Percentiles rank a stretch among this genome's conserved stretches.
phyloP scores from a whole-genome alignment of 495 filamentous ascomycete species.

The Cladorrhinum samala region DNA sequence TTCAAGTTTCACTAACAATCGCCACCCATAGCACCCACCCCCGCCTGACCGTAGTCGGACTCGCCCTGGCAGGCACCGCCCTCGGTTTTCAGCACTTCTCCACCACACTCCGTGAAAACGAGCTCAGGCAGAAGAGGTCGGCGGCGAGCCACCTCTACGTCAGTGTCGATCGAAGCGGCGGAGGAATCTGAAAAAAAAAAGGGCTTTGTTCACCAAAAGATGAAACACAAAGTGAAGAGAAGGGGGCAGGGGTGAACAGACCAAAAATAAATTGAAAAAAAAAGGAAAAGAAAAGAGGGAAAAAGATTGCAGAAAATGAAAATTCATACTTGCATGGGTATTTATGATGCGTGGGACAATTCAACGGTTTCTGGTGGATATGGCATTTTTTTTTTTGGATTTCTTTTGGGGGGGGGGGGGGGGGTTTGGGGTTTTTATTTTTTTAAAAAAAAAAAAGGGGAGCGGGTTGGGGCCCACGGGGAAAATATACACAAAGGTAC shows the following conservation, averaged over 20 bases:
- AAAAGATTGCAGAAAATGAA: too few relatives aligned
- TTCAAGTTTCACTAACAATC: background rate
- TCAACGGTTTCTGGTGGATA: too few relatives aligned
- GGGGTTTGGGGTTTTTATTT: too few relatives aligned
- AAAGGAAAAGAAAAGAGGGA: background rate
- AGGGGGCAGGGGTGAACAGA: background rate
- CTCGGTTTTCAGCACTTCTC: conserved; percentile 31
- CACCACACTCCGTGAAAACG: conserved; percentile 32
- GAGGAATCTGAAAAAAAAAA: conserved; percentile 29
- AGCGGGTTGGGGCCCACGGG: too few relatives aligned
- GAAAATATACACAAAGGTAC: too few relatives aligned
- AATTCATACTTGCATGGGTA: too few relatives aligned
- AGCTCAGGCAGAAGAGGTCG: conserved; percentile 33
- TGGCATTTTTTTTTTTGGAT: too few relatives aligned
- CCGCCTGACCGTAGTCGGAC: conserved; percentile 21
- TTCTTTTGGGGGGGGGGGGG: too few relatives aligned
- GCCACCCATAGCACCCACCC: conserved; percentile 28
- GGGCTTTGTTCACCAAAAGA: background rate
- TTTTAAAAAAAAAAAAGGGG: too few relatives aligned
- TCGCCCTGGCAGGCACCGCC: conserved; percentile 24
- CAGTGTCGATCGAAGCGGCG: conserved; percentile 44
- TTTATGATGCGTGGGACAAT: too few relatives aligned
- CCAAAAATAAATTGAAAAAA: background rate
- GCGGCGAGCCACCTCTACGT: conserved; percentile 32
- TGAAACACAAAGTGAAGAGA: background rate